Base-by-base conservation (phyloP, 805 yeast genomes). In the Metschnikowia continentalis region DNA sequence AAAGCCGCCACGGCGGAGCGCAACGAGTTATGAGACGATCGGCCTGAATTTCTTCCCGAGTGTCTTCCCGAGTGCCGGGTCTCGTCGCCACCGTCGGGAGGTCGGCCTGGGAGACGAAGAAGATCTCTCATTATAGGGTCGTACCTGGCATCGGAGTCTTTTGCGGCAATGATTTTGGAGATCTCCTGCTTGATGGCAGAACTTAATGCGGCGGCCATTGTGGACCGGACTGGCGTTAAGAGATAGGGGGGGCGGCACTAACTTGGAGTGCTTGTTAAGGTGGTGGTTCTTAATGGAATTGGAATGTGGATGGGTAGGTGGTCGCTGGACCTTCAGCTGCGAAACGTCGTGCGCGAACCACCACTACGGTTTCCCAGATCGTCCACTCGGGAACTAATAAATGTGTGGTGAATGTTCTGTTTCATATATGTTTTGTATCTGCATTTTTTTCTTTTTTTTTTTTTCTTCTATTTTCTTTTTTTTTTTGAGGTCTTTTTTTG, bases 111-210 rank as follows among this genome's bases (percentile, higher is more conserved):
- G 26, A 71, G 54, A 46, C 68, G 71, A 61, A 63, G 56, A 42
- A 72, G 59, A 45, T 68, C 72, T 19, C 56, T 50, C 33, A 64
- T 49, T 10, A 70, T 68, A n/a, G 72, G 74, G 52, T 71, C 76
- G 20, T 44, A 49, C 14, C 38, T 44, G 15, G 52, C 49, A 6
- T 53, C 49, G 5, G 40, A 35, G 13, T 23, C 30, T 3, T 48
- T 45, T 10, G 49, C 53, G 14, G 51, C 14, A 15, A 44, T 42
- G 23, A 48, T 37, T 20, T 48, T 39, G 11, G 52, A 46, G 14
- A 49, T 40, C 15, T 49, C 48, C 14, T 47, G 50, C 30, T 47
- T 44, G 19, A 51, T 44, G 10, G 41, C 14, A 15, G 47, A 35
- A 11, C 41, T 40, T 15, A 44, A 22, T 5, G 40, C 26, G 47